These are phyloP conservation scores for Aspergillus oerlinghausenensis DNA, from an alignment of 2,329 filamentous ascomycete species.

Conservation along the genomic window DNA sequence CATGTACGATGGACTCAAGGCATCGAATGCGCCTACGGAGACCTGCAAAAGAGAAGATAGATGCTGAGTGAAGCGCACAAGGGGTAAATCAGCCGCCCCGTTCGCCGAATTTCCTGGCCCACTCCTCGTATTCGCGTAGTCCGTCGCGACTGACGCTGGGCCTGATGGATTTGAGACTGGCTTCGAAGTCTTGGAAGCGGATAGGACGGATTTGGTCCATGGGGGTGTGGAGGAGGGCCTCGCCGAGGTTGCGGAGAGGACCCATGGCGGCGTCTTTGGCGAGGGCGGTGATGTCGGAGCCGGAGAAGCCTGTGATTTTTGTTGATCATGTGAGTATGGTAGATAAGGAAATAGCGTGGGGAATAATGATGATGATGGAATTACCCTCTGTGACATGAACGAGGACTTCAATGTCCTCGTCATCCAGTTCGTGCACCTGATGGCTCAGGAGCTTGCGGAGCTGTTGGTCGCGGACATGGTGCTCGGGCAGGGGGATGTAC, in stretches of 20 bases:
- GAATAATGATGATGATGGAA: background rate
- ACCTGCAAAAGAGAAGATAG: background rate
- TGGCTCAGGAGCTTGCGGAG: constrained; percentile 74
- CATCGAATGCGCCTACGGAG: background rate
- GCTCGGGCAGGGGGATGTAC: constrained; percentile 91
- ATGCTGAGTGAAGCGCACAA: background rate
- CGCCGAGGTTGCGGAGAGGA: constrained; percentile 81
- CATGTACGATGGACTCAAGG: background rate
- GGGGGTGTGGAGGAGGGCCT: constrained; percentile 81
- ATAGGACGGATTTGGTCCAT: constrained; percentile 95
- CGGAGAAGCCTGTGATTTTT: constrained; percentile 74
- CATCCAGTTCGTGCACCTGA: constrained; percentile 75
- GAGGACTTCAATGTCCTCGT: constrained; percentile 66
- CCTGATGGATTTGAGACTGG: constrained; percentile 77
- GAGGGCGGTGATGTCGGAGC: constrained; percentile 91
- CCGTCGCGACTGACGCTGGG: constrained; percentile 85
- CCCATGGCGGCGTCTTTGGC: constrained; percentile 99
- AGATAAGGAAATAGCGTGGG: background rate
- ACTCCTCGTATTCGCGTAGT: constrained; percentile 85
- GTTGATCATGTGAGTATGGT: background rate
- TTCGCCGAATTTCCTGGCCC: constrained; percentile 91
- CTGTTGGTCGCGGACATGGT: constrained; percentile 73
- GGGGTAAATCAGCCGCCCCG: constrained; percentile 56
- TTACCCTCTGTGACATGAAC: constrained; percentile 80
- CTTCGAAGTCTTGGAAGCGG: constrained; percentile 72